These are phyloP conservation scores for Spatholobus suberectus DNA, from an alignment of 306 rosid genomes.

Conservation along the genomic window DNA sequence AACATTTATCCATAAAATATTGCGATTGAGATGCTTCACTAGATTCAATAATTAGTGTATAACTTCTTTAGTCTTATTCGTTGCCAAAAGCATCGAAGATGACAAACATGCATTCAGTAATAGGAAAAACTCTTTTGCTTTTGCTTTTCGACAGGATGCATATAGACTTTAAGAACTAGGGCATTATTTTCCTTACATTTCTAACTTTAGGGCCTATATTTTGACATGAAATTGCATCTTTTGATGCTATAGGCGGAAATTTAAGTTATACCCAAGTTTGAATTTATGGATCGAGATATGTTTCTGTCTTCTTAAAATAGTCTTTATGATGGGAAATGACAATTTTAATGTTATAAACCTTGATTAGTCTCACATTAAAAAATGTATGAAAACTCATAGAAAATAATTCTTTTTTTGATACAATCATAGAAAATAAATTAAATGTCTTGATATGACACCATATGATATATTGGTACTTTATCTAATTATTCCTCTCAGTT, in stretches of 20 bases:
- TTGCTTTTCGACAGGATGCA: neutral
- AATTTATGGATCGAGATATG: neutral
- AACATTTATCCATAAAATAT: neutral
- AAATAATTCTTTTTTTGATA: too few species aligned
- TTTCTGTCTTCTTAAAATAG: neutral
- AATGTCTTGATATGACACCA: neutral
- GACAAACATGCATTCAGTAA: slow-evolving; percentile 21
- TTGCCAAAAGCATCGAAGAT: slow-evolving; percentile 20
- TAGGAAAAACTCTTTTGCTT: neutral
- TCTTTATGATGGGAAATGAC: neutral
- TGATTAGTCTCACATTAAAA: neutral
- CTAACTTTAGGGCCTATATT: neutral
- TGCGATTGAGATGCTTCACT: slow-evolving; percentile 19
- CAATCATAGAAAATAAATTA: neutral
- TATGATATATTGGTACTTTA: neutral
- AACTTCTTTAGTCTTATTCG: neutral
- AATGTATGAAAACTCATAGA: neutral
- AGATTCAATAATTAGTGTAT: slow-evolving; percentile 12
- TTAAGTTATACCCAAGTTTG: neutral
- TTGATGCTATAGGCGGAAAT: neutral
- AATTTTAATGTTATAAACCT: neutral
- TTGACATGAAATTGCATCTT: slow-evolving; percentile 19
- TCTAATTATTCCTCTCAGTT: slow-evolving; percentile 6
- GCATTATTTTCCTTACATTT: neutral
- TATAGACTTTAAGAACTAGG: neutral